phyloP scores from a whole-genome alignment of 2,329 filamentous ascomycete genomes.

The Exophiala dermatitidis region DNA sequence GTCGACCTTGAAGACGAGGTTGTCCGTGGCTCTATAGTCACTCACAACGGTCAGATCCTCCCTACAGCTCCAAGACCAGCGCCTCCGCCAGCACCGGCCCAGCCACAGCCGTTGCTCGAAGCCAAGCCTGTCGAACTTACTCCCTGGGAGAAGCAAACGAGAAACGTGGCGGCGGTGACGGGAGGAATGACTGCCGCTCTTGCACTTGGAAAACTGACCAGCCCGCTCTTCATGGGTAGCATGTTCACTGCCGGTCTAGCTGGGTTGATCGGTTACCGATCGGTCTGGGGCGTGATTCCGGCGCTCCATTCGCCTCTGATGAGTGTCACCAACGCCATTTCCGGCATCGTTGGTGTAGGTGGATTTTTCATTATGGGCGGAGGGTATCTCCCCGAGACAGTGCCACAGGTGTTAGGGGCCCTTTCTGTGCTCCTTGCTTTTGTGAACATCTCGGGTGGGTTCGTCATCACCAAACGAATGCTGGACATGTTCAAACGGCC shows the following conservation, averaged over 20 bases:
- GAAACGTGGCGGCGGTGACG: conserved; percentile 67
- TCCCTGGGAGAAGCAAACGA: conserved; percentile 71
- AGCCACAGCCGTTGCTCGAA: conserved; percentile 47
- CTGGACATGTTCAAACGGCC: conserved; percentile 83
- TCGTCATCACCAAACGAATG: conserved; percentile 90
- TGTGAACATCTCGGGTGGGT: conserved; percentile 81
- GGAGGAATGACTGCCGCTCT: conserved; percentile 70
- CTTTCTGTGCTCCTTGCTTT: conserved; percentile 76
- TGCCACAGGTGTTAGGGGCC: conserved; percentile 72
- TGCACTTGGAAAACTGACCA: conserved; percentile 70
- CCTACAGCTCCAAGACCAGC: conserved; percentile 66
- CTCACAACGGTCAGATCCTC: conserved; percentile 66
- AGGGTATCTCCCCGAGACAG: conserved; percentile 66
- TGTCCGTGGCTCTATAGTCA: conserved; percentile 76
- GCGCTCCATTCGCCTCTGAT: conserved; percentile 83
- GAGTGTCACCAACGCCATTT: conserved; percentile 91
- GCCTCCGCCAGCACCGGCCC: conserved; percentile 49
- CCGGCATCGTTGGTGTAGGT: conserved; percentile 78
- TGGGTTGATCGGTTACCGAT: conserved; percentile 77
- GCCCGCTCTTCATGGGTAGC: conserved; percentile 80
- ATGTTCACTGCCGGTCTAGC: conserved; percentile 78
- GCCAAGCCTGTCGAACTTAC: conserved; percentile 61
- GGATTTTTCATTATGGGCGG: conserved; percentile 85
- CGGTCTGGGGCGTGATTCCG: conserved; percentile 78
- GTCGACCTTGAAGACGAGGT: conserved; percentile 79